A percentile compares a stretch with the other conserved stretches of the same genome.
Conservation (phyloP, 164 flowering plant genomes). For the Warburgia ugandensis region DNA sequence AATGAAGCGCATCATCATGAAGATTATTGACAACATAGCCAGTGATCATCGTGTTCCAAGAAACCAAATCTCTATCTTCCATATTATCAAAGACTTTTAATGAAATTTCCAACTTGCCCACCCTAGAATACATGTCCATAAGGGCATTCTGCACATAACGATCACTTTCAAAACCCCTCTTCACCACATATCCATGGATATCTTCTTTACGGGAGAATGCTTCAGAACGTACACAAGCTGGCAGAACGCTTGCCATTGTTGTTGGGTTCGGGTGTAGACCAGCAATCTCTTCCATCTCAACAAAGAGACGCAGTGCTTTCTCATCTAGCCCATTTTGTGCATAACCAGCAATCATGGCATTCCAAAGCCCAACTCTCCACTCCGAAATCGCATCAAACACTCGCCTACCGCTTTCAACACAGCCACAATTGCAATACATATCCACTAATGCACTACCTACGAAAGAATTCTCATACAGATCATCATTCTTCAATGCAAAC, state of each 20-base stretch:
- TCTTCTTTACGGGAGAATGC: conserved; percentile 44
- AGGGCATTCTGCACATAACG: conserved; percentile 72
- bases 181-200: conserved; percentile 61
- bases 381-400: conserved; percentile 43
- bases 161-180: conserved; percentile 46
- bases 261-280: conserved; percentile 55
- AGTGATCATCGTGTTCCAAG: conserved; percentile 85
- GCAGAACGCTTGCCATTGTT: conserved; percentile 66
- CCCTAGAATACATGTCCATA: conserved; percentile 72
- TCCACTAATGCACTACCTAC: conserved; percentile 77
- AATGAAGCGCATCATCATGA: conserved; percentile 42
- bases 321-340: conserved; percentile 44
- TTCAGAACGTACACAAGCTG: conserved; percentile 53
- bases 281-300: conserved; percentile 40
- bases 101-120: conserved; percentile 47
- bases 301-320: conserved; percentile 51
- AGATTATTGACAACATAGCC: conserved; percentile 48
- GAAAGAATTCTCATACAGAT: conserved; percentile 41
- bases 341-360: conserved; percentile 82
- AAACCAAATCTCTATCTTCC: conserved; percentile 52
- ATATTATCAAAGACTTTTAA: conserved; percentile 43
- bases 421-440: conserved; percentile 71
- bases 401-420: conserved; percentile 38
- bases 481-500: conserved; percentile 41
- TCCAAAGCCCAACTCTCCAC: conserved; percentile 50